A percentile compares a stretch with the other conserved stretches of the same genome.
Evolutionary conservation across 108 stramenopile species (phyloP).

Genomic region (Skeletonema marinoi): DNA sequence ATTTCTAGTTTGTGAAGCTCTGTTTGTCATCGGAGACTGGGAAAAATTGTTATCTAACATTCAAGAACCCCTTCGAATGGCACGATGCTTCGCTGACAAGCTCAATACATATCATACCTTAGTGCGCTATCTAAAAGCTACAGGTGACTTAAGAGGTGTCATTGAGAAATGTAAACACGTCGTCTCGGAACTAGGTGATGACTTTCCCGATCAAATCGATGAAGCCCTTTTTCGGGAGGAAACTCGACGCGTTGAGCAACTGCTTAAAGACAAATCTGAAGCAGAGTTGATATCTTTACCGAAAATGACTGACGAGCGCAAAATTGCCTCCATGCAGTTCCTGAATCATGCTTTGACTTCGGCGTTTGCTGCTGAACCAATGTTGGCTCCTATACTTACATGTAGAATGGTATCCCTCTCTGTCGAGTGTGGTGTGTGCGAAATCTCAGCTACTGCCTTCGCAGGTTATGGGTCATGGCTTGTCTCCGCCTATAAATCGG

Average conservation of each 20-base stretch:
- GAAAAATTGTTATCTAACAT: neutral
- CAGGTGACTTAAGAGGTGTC: constrained; percentile 10
- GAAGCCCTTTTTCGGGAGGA: neutral
- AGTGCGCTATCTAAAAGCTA: constrained; percentile 14
- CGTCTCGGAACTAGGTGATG: constrained; percentile 29
- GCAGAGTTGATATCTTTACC: constrained; percentile 11
- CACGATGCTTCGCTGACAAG: constrained; percentile 21
- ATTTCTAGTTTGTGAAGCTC: constrained; percentile 26
- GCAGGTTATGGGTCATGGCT: constrained; percentile 32
- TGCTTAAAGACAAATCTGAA: constrained; percentile 2
- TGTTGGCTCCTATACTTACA: constrained; percentile 13
- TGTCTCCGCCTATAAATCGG: constrained; percentile 19
- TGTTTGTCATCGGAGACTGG: constrained; percentile 27
- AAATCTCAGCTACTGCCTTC: constrained; percentile 11
- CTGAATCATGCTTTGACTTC: constrained; percentile 19
- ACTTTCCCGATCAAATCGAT: constrained; percentile 10
- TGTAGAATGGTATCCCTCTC: constrained; percentile 35
- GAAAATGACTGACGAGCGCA: constrained; percentile 15
- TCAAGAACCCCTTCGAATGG: neutral
- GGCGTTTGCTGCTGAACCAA: constrained; percentile 9
- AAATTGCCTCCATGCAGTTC: constrained; percentile 41
- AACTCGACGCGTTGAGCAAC: neutral
- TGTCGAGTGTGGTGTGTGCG: constrained; percentile 3
- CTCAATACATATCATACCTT: constrained; percentile 22
- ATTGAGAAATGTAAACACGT: constrained; percentile 18